Conservation (phyloP, 495 filamentous ascomycete species). For the Penicillium odoratum region DNA sequence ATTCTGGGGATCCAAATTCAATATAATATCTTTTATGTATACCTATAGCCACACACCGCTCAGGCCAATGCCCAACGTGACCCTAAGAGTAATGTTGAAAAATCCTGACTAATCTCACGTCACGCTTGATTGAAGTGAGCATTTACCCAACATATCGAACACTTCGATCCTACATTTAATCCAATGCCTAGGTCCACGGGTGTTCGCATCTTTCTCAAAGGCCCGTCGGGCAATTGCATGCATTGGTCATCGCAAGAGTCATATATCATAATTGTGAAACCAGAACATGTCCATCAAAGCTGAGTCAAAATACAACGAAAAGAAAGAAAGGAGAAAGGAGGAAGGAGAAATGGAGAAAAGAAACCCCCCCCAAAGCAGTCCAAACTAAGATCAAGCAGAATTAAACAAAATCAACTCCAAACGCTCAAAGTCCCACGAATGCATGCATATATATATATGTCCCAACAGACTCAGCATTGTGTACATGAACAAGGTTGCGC, state of each 20-base stretch:
- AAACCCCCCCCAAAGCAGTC: neutral
- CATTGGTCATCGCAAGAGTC: constrained; percentile 6
- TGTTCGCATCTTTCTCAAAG: neutral
- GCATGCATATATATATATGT: neutral
- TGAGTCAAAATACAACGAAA: neutral
- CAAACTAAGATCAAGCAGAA: neutral
- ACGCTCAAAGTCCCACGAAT: neutral
- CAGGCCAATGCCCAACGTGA: neutral
- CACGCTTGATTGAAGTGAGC: neutral
- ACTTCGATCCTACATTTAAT: neutral
- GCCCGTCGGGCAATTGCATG: neutral
- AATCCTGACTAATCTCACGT: neutral
- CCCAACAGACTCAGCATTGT: constrained; percentile 1
- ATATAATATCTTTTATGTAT: neutral
- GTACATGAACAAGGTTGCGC: neutral
- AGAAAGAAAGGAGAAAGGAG: neutral
- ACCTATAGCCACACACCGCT: neutral
- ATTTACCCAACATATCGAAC: neutral
- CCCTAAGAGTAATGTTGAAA: neutral
- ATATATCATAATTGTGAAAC: constrained; percentile 6
- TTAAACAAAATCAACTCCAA: neutral
- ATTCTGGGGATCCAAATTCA: neutral
- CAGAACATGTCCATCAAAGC: constrained; percentile 9
- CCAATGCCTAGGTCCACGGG: neutral
- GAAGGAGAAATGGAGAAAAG: neutral